Conservation (phyloP, 2,329 filamentous ascomycete species). For the Exophiala viscosa region DNA sequence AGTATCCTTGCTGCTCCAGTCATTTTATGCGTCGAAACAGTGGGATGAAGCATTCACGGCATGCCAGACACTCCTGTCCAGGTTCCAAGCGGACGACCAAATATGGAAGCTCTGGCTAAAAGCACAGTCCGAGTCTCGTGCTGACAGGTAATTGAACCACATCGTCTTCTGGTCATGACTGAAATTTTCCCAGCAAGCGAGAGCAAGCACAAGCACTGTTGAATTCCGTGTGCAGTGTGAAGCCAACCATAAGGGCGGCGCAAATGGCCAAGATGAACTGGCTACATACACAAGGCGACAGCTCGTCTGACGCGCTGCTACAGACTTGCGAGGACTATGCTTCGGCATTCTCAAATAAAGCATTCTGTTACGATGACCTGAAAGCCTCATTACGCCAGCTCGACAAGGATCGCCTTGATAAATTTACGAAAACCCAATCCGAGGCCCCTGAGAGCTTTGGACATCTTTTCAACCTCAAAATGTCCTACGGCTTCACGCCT, state of each 20-base stretch:
- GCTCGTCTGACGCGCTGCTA: conserved; percentile 34
- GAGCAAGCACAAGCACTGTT: conserved; percentile 8
- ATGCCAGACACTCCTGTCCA: conserved; percentile 35
- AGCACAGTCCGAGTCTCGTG: conserved; percentile 30
- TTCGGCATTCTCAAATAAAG: conserved; percentile 39
- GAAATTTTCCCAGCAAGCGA: conserved; percentile 1
- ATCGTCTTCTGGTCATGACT: background rate
- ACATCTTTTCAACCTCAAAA: conserved; percentile 19
- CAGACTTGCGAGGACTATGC: conserved; percentile 40
- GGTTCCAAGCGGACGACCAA: conserved; percentile 43
- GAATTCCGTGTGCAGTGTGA: conserved; percentile 7
- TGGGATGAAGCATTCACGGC: conserved; percentile 40
- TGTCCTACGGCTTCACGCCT: conserved; percentile 16
- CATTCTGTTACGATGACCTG: conserved; percentile 46
- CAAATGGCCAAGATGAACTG: conserved; percentile 17
- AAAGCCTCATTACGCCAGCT: conserved; percentile 25
- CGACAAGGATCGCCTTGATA: conserved; percentile 12
- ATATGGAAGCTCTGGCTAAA: conserved; percentile 44
- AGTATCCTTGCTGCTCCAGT: conserved; percentile 35
- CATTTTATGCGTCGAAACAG: conserved; percentile 36
- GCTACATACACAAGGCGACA: conserved; percentile 29
- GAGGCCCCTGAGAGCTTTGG: conserved; percentile 25
- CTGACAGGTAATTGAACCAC: conserved; percentile 13
- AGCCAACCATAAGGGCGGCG: conserved; percentile 13
- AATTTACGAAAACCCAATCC: conserved; percentile 32